Evolutionary conservation across 78 protist species (phyloP).

Genomic region (Guillardia theta): DNA sequence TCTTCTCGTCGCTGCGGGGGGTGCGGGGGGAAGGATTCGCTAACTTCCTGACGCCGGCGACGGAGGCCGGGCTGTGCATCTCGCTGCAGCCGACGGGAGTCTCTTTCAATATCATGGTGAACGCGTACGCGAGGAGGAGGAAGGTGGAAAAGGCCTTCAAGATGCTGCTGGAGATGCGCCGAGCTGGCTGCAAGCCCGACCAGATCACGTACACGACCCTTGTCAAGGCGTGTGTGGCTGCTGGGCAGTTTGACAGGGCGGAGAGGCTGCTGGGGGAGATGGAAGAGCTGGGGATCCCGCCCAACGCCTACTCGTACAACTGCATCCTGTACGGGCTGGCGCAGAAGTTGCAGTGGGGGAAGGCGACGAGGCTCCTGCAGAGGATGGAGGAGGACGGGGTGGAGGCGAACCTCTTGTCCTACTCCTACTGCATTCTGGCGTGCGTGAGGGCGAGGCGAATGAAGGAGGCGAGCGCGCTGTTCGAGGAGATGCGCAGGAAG

Average conservation of each 20-base stretch:
- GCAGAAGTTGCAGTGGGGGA: background rate
- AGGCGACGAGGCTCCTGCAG: background rate
- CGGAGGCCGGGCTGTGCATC: background rate
- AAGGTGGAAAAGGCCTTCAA: background rate
- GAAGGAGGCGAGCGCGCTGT: background rate
- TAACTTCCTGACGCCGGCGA: background rate
- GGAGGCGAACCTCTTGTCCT: background rate
- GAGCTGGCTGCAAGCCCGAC: background rate
- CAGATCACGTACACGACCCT: background rate
- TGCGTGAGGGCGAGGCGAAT: background rate
- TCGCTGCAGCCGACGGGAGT: background rate
- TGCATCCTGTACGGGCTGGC: background rate
- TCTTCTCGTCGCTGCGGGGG: background rate
- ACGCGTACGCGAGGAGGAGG: background rate
- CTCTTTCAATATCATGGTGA: background rate
- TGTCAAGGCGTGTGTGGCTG: conserved; percentile 9
- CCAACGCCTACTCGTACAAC: background rate
- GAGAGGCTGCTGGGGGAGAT: background rate
- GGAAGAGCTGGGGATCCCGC: background rate
- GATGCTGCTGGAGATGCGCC: conserved; percentile 13
- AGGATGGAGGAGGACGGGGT: background rate
- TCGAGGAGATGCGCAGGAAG: background rate
- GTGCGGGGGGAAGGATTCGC: background rate
- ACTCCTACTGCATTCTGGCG: background rate
- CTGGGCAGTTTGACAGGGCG: background rate